Base-by-base conservation (phyloP, 768 basidiomycete genomes). In the Termitomyces sp. region DNA sequence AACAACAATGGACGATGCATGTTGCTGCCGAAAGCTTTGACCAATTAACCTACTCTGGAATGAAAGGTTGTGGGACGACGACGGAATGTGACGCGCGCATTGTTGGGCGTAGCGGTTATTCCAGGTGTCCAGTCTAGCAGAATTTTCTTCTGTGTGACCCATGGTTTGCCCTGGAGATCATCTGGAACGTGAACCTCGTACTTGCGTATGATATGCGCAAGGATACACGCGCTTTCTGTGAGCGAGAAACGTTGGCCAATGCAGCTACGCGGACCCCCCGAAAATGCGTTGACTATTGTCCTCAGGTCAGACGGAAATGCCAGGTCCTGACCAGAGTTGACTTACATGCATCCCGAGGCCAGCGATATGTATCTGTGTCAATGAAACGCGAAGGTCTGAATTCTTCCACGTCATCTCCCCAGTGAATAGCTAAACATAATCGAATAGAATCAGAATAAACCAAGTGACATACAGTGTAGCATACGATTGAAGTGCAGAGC, bases 321-420 rank as follows among this genome's bases (percentile, higher is more conserved):
- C 12, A 32, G 42, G 40, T 19, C 37, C 19, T 50, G 43, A 6
- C 27, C 3, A 55, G 3, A 2, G 21, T 28, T 35, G 11, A 49
- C 78, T 44, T 55, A 78, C 79, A 80, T 14, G 77, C 79, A 54
- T 80, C 71, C 23, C 80, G 74, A 14, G 79, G 80, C 79, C 79
- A 82, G 30, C 71, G 70, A 54, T 81, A 81, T 1, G 71, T 66
- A 5, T 72, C 72, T 0, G 77, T 79, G 51, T 82, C 80, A 27
- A 82, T 69, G 63, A 81, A 82, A 0, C 77, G 73, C 44, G 78
- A 76, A 0, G 79, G 79, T 45, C 67, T 79, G 69, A 80, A 82
- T 19, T 73, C 71, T 10, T 57, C 9, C 1, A 32, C 32, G 10
- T 32, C 10, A 32, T 32, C 12, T 6, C 81, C 81, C 81, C 80